Percentiles rank a stretch among this genome's conserved stretches.
Conservation (phyloP, 768 basidiomycete genomes). For the Rickenella mellea region DNA sequence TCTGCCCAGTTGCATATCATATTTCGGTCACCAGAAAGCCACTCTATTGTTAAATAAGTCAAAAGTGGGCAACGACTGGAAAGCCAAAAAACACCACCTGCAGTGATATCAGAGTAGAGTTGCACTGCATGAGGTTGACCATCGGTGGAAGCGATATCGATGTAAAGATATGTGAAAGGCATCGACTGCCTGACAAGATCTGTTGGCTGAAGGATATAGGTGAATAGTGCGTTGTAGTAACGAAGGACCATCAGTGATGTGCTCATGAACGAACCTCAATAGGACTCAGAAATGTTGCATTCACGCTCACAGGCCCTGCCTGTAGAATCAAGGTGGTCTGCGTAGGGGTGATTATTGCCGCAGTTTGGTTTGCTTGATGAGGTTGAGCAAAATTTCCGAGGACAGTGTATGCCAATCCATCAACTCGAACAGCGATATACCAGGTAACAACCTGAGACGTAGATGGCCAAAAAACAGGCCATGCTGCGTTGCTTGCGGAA, state of each 20-base stretch:
- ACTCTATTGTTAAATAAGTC: too few species aligned
- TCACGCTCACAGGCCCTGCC: neutral
- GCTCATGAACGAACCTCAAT: too few species aligned
- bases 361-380: neutral
- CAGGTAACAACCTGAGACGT: constrained; percentile 15
- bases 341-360: neutral
- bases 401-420: neutral
- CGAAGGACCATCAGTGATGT: too few species aligned
- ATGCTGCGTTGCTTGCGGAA: constrained; percentile 37
- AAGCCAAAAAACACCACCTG: too few species aligned
- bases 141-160: constrained; percentile 21
- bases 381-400: neutral
- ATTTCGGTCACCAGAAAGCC: neutral
- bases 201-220: too few species aligned
- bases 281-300: constrained; percentile 1
- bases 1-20: neutral
- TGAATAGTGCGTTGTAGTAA: too few species aligned
- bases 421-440: neutral
- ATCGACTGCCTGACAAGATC: constrained; percentile 17
- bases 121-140: constrained; percentile 22
- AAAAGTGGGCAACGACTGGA: too few species aligned
- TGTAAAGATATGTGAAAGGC: constrained; percentile 28
- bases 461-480: constrained; percentile 64
- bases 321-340: neutral
- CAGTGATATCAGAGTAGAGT: constrained; percentile 30